A percentile compares a stretch with the other conserved stretches of the same genome.
phyloP scores from a whole-genome alignment of 2,329 filamentous ascomycete species.

The Neofusicoccum sp. region DNA sequence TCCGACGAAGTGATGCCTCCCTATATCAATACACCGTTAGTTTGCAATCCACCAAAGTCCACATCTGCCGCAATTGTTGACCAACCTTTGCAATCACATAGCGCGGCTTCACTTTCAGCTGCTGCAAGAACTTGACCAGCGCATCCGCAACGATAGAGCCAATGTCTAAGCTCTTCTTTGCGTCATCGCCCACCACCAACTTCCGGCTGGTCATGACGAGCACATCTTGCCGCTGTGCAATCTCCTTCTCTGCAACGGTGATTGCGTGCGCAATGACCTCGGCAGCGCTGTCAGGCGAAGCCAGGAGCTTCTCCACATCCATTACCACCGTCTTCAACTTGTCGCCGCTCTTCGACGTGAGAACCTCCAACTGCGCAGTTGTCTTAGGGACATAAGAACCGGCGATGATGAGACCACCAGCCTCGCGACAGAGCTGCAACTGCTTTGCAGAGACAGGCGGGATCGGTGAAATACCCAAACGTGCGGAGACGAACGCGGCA shows the following conservation, averaged over 20 bases:
- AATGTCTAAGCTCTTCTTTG: constrained; percentile 56
- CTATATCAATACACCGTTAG: constrained; percentile 27
- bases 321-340: constrained; percentile 52
- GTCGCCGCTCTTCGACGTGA: constrained; percentile 43
- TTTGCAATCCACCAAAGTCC: neutral
- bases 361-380: constrained; percentile 54
- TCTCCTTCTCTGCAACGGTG: constrained; percentile 27
- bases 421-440: constrained; percentile 57
- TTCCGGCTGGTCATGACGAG: constrained; percentile 62
- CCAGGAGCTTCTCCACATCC: constrained; percentile 52
- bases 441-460: constrained; percentile 53
- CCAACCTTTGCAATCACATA: constrained; percentile 58
- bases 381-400: constrained; percentile 74
- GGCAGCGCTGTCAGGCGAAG: constrained; percentile 38
- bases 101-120: constrained; percentile 52
- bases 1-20: constrained; percentile 64
- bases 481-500: constrained; percentile 52
- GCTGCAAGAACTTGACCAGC: constrained; percentile 54
- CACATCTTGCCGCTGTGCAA: constrained; percentile 54
- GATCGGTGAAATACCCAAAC: constrained; percentile 57
- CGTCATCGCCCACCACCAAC: constrained; percentile 54
- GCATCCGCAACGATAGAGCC: constrained; percentile 55
- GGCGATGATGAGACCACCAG: constrained; percentile 76
- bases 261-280: constrained; percentile 44
- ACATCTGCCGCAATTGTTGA: neutral